These are phyloP conservation scores for Kitagawia praeruptora DNA, from an alignment of 129 eudicot species.

Conservation along the genomic window DNA sequence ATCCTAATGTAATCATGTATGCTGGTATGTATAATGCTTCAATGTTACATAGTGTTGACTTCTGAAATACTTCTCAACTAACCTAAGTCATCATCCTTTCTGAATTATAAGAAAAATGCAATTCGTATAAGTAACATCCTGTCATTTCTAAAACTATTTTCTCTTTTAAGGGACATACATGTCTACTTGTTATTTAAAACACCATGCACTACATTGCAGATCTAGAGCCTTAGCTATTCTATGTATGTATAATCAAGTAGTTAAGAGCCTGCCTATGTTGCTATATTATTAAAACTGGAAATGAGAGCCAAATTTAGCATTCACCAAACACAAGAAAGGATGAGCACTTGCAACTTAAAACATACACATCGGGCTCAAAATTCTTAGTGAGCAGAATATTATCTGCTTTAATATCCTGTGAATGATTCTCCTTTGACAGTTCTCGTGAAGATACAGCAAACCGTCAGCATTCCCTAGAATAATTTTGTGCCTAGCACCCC, in stretches of 20 bases:
- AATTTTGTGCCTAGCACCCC: constrained; percentile 64
- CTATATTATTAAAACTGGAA: too few species aligned
- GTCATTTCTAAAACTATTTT: too few species aligned
- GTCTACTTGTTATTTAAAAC: neutral
- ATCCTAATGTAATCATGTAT: neutral
- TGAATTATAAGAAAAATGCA: neutral
- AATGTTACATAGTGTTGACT: neutral
- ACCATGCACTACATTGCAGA: neutral
- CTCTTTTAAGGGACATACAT: neutral
- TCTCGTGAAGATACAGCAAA: constrained; percentile 66
- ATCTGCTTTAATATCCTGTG: constrained; percentile 87
- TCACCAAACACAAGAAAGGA: neutral
- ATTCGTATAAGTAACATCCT: too few species aligned
- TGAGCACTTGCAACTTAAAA: constrained; percentile 2
- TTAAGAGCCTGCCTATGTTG: neutral
- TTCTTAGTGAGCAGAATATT: constrained; percentile 66
- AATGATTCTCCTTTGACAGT: constrained; percentile 68
- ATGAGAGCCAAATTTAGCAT: neutral
- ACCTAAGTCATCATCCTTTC: neutral
- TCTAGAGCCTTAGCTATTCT: neutral
- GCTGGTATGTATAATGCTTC: neutral
- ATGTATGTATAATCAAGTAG: neutral
- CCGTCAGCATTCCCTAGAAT: constrained; percentile 70
- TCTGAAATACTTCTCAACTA: neutral
- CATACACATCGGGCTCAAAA: constrained; percentile 70